Percentiles rank a stretch among this genome's conserved stretches.
phyloP scores from a whole-genome alignment of 345 rosid species.

The Toxicodendron radicans region DNA sequence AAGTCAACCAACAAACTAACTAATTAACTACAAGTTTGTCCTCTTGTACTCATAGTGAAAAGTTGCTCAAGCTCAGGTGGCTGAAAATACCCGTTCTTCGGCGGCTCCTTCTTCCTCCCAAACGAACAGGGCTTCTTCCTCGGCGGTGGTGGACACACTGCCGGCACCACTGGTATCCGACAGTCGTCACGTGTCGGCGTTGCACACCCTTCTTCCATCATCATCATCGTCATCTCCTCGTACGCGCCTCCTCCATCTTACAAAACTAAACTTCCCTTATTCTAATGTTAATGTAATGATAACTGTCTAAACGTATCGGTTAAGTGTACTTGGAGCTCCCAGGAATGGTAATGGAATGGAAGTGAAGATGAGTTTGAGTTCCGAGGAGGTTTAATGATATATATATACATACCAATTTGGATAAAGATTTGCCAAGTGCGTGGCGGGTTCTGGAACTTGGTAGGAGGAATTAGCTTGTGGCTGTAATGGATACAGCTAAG shows the following conservation, averaged over 20 bases:
- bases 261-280: not conserved
- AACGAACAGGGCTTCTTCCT: conserved; percentile 32
- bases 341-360: too few species aligned
- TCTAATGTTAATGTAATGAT: too few species aligned
- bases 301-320: too few species aligned
- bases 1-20: not conserved
- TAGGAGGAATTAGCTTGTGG: conserved; percentile 9
- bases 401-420: not conserved
- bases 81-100: conserved; percentile 32
- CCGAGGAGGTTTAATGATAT: not conserved
- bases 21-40: conserved; percentile 10
- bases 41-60: conserved; percentile 16
- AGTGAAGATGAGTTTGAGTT: too few species aligned
- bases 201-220: conserved; percentile 19
- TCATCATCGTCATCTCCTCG: conserved; percentile 5
- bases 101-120: conserved; percentile 28
- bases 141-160: conserved; percentile 31
- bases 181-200: conserved; percentile 36
- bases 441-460: conserved; percentile 24
- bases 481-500: conserved; percentile 13
- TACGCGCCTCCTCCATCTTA: not conserved
- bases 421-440: not conserved
- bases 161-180: conserved; percentile 26
- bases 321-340: too few species aligned
- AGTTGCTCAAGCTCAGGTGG: conserved; percentile 39